Base-by-base conservation (phyloP, 108 stramenopile genomes). In the Cyclotella distinguenda region DNA sequence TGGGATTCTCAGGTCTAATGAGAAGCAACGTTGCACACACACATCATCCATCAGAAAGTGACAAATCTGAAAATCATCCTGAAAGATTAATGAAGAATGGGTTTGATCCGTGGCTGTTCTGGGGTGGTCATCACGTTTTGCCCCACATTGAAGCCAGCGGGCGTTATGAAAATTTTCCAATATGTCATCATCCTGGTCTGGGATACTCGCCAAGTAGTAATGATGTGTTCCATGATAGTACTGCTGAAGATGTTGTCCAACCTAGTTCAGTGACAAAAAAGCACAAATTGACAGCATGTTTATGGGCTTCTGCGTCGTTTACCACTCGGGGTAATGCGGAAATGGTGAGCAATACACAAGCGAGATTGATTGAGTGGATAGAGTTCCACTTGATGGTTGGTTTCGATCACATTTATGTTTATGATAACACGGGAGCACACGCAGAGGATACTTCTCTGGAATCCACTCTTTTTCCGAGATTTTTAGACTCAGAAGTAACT, bases 371-470 rank as follows among this genome's bases (percentile, higher is more conserved):
- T 7, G 92, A 93, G 72, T 93, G 92, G 92, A 79, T 93, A 40
- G 82, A 82, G 57, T 93, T 86, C 77, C 86, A 93, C 60, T 57
- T 87, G 21, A 54, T 89, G 66, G 85, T 85, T n/a, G 67, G 77
- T 31, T 74, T 78, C 60, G 79, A 80, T 33, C 79, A 80, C 62
- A 64, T 80, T 30, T 80, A 74, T 60, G 79, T 80, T 4, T 80
- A 80, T 45, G 70, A 78, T 38, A 78, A 72, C 33, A 61, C 69
- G 10, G 63, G 68, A 13, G 76, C 76, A 15, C 61, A 70, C 52
- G 70, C 76, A 27, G 51, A 77, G 34, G 60, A 71, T 33, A 46
- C 39, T 15, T 53, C 62, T 52, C 32, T 70, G 46, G 51, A 66
- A 23, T 39, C 69, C 12, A 68, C 70, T 26, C 34, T 78, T 22